Base-by-base conservation (phyloP, 2,329 filamentous ascomycete genomes). In the Xylariaceae sp. region DNA sequence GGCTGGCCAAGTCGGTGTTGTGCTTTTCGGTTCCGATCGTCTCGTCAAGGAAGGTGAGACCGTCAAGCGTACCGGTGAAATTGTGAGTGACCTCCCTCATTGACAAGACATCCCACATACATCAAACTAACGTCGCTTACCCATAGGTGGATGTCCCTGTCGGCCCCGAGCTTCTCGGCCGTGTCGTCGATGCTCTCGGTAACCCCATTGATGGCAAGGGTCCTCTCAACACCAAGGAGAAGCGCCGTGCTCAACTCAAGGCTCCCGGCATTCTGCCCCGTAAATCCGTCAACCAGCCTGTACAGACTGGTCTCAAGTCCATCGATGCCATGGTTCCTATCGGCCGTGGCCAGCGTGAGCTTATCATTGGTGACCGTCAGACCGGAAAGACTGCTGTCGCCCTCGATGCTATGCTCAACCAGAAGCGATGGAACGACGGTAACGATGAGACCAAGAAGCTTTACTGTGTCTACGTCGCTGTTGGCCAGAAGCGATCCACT, bases 281-380 rank as follows among this genome's bases (percentile, higher is more conserved):
- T 74, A 85, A 79, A 66, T 98, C 93, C 71, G 93, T 98, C 85
- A 90, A 90, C 79, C 82, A 98, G 82, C 92, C 93, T 61, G 92
- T 98, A 61, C 93, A 98, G 85, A 98, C 93, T 71, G 93, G 93
- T 80, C 85, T 97, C 65, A 98, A 98, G 83, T 95, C 89, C 64
- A 82, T 98, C 78, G 93, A 98, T 71, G 91, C 93, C 76, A 97
- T 98, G 93, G 93, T 98, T 64, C 93, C 93, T 66, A 96, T 98
- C 65, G 93, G 93, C 72, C 93, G 93, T 92, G 93, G 93, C 69
- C 93, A 98, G 83, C 93, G 93, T 92, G 93, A 98, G 81, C 79
- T 98, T 83, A 97, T 98, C 74, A 98, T 98, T 75, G 93, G 93
- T 80, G 93, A 98, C 72, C 93, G 93, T 90, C 93, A 98, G 79